Base-by-base conservation (phyloP, 192 early-diverging fungal genomes). In the Rhizoclosmatium globosum region DNA sequence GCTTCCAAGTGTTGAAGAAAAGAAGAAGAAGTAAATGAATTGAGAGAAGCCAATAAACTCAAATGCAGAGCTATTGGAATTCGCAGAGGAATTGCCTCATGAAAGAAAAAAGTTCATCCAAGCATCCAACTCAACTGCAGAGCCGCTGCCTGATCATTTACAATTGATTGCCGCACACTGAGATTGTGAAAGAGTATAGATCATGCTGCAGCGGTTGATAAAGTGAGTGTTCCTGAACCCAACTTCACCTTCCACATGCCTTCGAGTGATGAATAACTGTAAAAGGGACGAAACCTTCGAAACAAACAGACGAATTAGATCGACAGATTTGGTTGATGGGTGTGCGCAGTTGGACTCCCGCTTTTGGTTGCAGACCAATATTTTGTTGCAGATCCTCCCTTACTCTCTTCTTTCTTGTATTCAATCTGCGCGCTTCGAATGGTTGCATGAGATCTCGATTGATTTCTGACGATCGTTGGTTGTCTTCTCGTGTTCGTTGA, bases 221-320 rank as follows among this genome's bases (percentile, higher is more conserved):
- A 17, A 39, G 65, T 68, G 65, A 45, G 65, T 68, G 61, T 21
- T 7, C 9, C 23, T 9, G n/a, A 38, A 64, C 23, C 43, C 65
- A 17, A 42, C 42, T 42, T 21, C 21, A 11, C 43, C 65, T 68
- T 45, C 43, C 65, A 17, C 50, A 7, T 17, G 9, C 17, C 50
- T 17, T 13, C 50, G 17, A 53, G 45, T 48, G 69, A 71, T 71
- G 69, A 71, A 44, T 48, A 48, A 71, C 69, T 68, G 69, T 71
- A 71, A 71, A 71, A 71, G 69, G 69, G 47, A 53, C 69, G 69
- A 71, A 48, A 19, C 44, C 23, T 71, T 42, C 19, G 31, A 31
- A 31, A 31, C 31, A 31, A 31, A 31, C 31, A 31, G 31, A 31
- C 31, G 31, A 31, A 31, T 31, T 31, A 31, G 31, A 31, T 31